A percentile compares a stretch with the other conserved stretches of the same genome.
These are phyloP conservation scores for Neurospora crassa DNA, from an alignment of 2,329 filamentous ascomycete species.

Conservation along the genomic window DNA sequence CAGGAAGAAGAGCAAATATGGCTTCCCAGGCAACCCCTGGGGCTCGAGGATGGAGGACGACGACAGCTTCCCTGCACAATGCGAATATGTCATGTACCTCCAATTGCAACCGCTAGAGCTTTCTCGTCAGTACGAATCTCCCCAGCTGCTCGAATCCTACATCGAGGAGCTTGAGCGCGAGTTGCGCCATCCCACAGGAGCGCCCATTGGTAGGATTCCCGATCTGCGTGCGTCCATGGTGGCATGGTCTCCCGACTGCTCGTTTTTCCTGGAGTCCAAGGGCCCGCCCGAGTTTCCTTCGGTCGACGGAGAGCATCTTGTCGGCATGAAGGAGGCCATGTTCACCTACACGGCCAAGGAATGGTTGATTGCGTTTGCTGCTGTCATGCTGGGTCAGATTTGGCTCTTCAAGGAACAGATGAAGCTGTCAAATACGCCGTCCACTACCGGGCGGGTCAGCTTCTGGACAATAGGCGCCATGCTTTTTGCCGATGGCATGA, in stretches of 20 bases:
- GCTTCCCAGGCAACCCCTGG: slow-evolving; percentile 64
- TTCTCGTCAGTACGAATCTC: slow-evolving; percentile 24
- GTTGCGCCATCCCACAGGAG: slow-evolving; percentile 50
- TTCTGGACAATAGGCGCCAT: slow-evolving; percentile 53
- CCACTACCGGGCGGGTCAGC: slow-evolving; percentile 56
- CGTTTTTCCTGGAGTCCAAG: slow-evolving; percentile 55
- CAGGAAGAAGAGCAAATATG: slow-evolving; percentile 47
- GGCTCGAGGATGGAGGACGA: slow-evolving; percentile 55
- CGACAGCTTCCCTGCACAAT: slow-evolving; percentile 61
- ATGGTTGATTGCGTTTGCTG: slow-evolving; percentile 48
- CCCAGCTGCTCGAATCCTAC: slow-evolving; percentile 26
- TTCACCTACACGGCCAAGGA: slow-evolving; percentile 46
- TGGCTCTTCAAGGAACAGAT: slow-evolving; percentile 54
- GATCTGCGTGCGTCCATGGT: slow-evolving; percentile 52
- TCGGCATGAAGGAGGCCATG: slow-evolving; percentile 52
- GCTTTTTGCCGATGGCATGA: slow-evolving; percentile 52
- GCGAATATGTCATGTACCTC: slow-evolving; percentile 81
- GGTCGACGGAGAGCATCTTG: slow-evolving; percentile 43
- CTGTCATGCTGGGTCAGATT: slow-evolving; percentile 51
- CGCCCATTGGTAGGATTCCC: slow-evolving; percentile 44
- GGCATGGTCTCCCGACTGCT: slow-evolving; percentile 59
- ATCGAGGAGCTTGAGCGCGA: slow-evolving; percentile 52
- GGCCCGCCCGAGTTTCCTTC: slow-evolving; percentile 48
- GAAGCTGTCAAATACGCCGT: slow-evolving; percentile 57
- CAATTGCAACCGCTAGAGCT: slow-evolving; percentile 57